Evolutionary conservation across 352 stramenopile genomes (phyloP), one percentile per base, ranked within the genome.

Genomic region (Globisporangium iwayamae): DNA sequence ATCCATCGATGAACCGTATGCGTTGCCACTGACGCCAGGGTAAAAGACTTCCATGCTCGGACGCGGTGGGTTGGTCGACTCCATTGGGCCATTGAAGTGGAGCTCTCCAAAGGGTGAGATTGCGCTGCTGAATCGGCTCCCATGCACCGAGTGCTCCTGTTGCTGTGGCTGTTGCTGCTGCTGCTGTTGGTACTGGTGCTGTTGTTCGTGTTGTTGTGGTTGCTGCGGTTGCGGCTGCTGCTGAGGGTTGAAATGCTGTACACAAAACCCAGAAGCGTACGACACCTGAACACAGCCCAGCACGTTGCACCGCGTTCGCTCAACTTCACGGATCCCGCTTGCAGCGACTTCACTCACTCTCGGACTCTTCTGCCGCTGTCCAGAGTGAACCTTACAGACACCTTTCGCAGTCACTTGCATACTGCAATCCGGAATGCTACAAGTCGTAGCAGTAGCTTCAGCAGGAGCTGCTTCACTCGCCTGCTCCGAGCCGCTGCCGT

Each of bases 261-360:
- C 58, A 64, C 81, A 90, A 18, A 90, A 55, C 6, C 81, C 81
- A 0, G 67, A 76, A 20, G 72, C 56, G 46, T 87, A 88, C 50
- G 74, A 75, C 28, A 74, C 30, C 52, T 84, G 80, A 11, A 46
- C 60, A 58, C 83, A 90, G 4, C 72, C 76, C 32, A 66, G 18
- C 55, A 74, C 56, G 10, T 54, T 48, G 48, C 71, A 85, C 6
- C 50, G 63, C 46, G 68, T 79, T 41, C 65, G 68, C 43, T 80
- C 70, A 30, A 72, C 62, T 38, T 67, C 66, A 52, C 69, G 73
- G 52, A 72, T 65, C 60, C 69, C 60, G 47, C 51, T 79, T 14
- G 22, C 58, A 56, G 39, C 39, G 11, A 39, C 54, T 30, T 51
- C 63, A 36, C 50, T 74, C 18, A 48, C 46, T 10, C 32, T 22